Conservation (phyloP, 2,329 filamentous ascomycete species). For the Sclerotiophoma versabilis region DNA sequence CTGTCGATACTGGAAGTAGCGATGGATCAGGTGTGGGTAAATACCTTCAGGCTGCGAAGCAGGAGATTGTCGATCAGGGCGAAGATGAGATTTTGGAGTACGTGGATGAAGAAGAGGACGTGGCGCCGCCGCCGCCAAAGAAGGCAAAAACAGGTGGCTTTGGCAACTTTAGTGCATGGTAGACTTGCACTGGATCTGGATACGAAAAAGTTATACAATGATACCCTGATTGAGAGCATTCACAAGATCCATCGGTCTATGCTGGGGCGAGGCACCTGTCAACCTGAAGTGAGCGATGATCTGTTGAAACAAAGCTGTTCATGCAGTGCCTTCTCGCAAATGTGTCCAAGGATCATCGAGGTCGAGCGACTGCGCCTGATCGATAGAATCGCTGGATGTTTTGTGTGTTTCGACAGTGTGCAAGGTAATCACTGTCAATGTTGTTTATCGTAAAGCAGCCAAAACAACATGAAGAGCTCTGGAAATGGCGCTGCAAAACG, state of each 20-base stretch:
- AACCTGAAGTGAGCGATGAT: conserved; percentile 17
- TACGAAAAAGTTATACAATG: conserved; percentile 5
- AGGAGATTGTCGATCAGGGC: conserved; percentile 36
- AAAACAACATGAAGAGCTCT: background rate
- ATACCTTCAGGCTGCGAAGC: conserved; percentile 73
- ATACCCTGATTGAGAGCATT: conserved; percentile 20
- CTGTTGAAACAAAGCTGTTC: conserved; percentile 21
- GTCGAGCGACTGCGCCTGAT: background rate
- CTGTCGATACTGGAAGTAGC: conserved; percentile 61
- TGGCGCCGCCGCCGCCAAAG: conserved; percentile 76
- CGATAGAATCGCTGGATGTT: background rate
- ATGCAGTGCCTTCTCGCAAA: background rate
- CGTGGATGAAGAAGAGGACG: conserved; percentile 69
- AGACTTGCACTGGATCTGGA: background rate
- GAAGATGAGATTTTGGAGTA: conserved; percentile 68
- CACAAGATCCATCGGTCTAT: background rate
- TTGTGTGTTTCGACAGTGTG: conserved; percentile 12
- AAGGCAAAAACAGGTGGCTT: conserved; percentile 81
- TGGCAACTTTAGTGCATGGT: conserved; percentile 96
- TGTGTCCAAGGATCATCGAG: conserved; percentile 11
- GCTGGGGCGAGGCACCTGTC: conserved; percentile 6
- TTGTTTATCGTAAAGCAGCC: conserved; percentile 1
- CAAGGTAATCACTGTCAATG: conserved; percentile 1
- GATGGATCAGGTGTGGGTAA: conserved; percentile 72
- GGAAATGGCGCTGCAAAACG: background rate